Evolutionary conservation across 1,139 yeast genomes (phyloP).

Genomic region (Pneumocystis oryctolagi): DNA sequence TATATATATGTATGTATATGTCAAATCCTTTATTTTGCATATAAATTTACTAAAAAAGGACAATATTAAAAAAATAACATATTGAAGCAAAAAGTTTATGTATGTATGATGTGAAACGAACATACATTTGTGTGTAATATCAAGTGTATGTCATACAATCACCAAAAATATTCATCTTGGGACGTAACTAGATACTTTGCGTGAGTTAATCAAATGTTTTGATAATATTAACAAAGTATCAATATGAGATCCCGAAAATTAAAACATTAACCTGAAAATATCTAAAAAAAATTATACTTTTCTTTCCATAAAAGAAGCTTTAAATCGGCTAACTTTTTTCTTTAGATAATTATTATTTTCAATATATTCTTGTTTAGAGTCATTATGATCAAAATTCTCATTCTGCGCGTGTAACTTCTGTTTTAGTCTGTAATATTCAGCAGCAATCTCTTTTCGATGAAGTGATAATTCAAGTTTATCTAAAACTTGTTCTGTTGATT

Average conservation of each 20-base stretch:
- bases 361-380: neutral
- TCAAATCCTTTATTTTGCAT: neutral
- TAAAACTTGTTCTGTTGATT: neutral
- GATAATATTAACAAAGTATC: neutral
- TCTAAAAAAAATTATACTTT: neutral
- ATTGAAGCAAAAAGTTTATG: neutral
- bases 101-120: neutral
- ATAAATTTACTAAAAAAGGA: neutral
- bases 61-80: neutral
- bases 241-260: neutral
- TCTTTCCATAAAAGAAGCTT: neutral
- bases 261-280: neutral
- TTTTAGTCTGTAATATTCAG: neutral
- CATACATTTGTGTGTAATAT: neutral
- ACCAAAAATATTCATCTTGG: neutral
- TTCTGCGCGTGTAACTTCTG: neutral
- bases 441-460: neutral
- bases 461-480: neutral
- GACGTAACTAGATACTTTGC: neutral
- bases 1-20: neutral
- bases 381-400: neutral
- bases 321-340: neutral
- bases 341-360: neutral
- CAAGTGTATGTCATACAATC: neutral
- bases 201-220: neutral